Base-by-base conservation (phyloP, 2,329 filamentous ascomycete genomes). In the Emergomyces africanus region DNA sequence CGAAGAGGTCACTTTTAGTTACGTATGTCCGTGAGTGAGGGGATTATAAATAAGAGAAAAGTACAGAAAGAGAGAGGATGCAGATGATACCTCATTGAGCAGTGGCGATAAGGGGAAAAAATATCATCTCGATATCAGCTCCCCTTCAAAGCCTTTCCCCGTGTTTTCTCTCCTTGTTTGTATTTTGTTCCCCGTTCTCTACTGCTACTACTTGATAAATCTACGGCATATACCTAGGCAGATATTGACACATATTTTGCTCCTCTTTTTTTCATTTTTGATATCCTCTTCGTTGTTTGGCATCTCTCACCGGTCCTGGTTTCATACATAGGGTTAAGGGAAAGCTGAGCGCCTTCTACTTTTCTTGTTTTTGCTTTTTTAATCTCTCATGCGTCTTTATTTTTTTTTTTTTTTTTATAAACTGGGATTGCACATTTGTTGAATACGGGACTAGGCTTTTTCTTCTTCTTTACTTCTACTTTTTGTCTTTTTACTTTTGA, bases 1-100 rank as follows among this genome's bases (percentile, higher is more conserved):
- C 67, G 67, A 57, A 67, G 65, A 51, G 69, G 67, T 8, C 59
- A 62, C 53, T 46, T 20, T 51, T 12, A 51, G 9, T 30, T 57
- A 49, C 60, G 60, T 28, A 25, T 58, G 33, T 58, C 20, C 33
- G 23, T 53, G 23, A 53, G 3, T 30, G 48, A 55, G 44, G 5
- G 2, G n/a, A 54, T 20, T 23, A 39, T 18, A 33, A n/a, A 35
- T 12, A 25, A n/a, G 33, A 39, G 15, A 14, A n/a, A 15, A 41
- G 14, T 30, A 12, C n/a, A 39, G n/a, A 10, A 41, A 25, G 3
- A 18, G 51, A 23, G 30, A 37, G 10, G 30, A 20, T 37, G 23
- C 6, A 33, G 15, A 15, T 53, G 9, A 5, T 10, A 62, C 30
- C 41, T 44, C n/a, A 20, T n/a, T 5, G n/a, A 20, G 8, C 41